Percentiles rank a stretch among this genome's conserved stretches.
These are phyloP conservation scores for Amaranthus cruentus DNA, from an alignment of 148 eudicot species.

Conservation along the genomic window DNA sequence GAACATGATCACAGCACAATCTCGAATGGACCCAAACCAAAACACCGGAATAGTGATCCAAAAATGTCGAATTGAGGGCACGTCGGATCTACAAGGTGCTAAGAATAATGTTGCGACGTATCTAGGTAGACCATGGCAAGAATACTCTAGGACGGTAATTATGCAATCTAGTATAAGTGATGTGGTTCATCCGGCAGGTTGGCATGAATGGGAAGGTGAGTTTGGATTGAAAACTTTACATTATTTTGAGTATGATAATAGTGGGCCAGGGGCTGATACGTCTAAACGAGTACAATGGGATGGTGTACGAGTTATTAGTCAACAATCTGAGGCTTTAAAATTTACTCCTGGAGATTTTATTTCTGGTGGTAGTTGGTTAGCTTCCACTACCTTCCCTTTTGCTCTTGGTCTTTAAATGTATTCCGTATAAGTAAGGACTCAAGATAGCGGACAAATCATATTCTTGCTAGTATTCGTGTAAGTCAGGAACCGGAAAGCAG, in stretches of 20 bases:
- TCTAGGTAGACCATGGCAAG: constrained; percentile 31
- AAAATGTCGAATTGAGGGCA: constrained; percentile 25
- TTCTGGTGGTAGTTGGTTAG: constrained; percentile 29
- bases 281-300: constrained; percentile 21
- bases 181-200: constrained; percentile 27
- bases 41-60: constrained; percentile 37
- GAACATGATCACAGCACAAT: constrained; percentile 34
- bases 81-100: constrained; percentile 13
- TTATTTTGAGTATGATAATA: constrained; percentile 24
- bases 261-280: constrained; percentile 24
- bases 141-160: constrained; percentile 25
- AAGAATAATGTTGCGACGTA: constrained; percentile 19
- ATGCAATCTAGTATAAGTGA: constrained; percentile 22
- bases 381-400: constrained; percentile 20
- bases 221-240: constrained; percentile 24
- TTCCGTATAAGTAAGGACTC: background rate
- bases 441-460: no score
- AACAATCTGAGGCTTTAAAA: constrained; percentile 11
- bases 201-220: constrained; percentile 30
- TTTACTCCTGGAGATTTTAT: constrained; percentile 24
- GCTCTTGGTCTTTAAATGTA: constrained; percentile 17
- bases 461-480: no score
- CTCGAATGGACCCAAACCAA: constrained; percentile 30
- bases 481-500: no score
- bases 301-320: constrained; percentile 18